Base-by-base conservation (phyloP, 164 flowering plant species). In the Sedum album region DNA sequence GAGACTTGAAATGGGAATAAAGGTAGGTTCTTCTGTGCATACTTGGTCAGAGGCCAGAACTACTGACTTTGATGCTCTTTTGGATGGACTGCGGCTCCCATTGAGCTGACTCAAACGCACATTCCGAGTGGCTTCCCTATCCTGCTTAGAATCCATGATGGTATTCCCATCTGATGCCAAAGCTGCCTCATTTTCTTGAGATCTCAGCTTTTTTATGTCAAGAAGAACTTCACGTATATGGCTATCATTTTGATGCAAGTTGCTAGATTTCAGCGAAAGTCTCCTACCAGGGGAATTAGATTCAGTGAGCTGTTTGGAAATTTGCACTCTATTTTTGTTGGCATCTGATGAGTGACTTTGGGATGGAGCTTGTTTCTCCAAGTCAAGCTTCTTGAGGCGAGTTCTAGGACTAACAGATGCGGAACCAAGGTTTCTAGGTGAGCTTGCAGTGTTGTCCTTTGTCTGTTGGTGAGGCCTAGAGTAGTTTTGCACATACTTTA, bases 361-460 rank as follows among this genome's bases (percentile, higher is more conserved):
- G 15, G 84, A 84, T 10, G 82, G 81, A 61, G 86, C 80, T 65
- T 79, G 79, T 78, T 74, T 88, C 70, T 86, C 92, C 73, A 77
- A 25, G 76, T 90, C 94, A 20, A 75, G 76, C 74, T 82, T 90
- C 84, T 76, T 90, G 72, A 82, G 92, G 62, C 76, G 88, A 77
- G 84, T 36, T 76, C 91, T 85, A 33, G 92, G 93, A 80, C 96
- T 87, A 30, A 77, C 72, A 36, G 92, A 84, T 66, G n/a, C n/a
- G n/a, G n/a, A n/a, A n/a, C 84, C 89, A 23, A 86, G 73, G 71
- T 66, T 79, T 74, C 78, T 84, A 21, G 63, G 76, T 6, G 81
- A 74, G 68, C 68, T 73, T 17, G 68, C 41, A 13, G 70, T 35
- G 72, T 66, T 83, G 49, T 85, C 93, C 73, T 78, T 90, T 28